Evolutionary conservation across 202 grass and related monocot species (phyloP).

Genomic region (Elaeis oleifera): DNA sequence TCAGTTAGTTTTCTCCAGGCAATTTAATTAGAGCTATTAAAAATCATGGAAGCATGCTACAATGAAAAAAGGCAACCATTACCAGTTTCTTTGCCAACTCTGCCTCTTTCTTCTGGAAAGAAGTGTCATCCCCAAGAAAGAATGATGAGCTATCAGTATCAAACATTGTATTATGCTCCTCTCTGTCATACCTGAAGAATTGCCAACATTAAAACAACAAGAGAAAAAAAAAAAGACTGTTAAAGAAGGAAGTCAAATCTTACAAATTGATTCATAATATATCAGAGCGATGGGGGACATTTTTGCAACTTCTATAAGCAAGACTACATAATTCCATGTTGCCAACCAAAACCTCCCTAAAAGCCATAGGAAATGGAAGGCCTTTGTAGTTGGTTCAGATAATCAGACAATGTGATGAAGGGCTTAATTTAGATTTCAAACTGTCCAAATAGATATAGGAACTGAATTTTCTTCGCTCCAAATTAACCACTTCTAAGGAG

Average conservation of each 20-base stretch:
- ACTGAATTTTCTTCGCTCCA: too few relatives aligned
- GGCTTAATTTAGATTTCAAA: too few relatives aligned
- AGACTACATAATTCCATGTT: too few relatives aligned
- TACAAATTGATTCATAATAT: neutral
- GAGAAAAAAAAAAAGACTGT: neutral
- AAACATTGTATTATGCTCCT: slow-evolving; percentile 84
- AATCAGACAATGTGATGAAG: too few relatives aligned
- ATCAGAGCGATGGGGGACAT: too few relatives aligned
- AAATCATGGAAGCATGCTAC: slow-evolving; percentile 10
- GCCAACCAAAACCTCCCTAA: too few relatives aligned
- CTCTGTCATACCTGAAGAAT: slow-evolving; percentile 77
- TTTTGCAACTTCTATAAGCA: too few relatives aligned
- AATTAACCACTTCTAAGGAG: too few relatives aligned
- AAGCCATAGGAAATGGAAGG: too few relatives aligned
- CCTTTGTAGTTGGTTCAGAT: too few relatives aligned
- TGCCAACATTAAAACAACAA: slow-evolving; percentile 13
- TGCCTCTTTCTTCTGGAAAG: slow-evolving; percentile 81
- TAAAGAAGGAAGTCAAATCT: neutral
- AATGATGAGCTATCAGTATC: slow-evolving; percentile 78
- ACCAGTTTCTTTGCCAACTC: slow-evolving; percentile 85
- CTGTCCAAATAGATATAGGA: too few relatives aligned
- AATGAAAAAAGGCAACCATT: slow-evolving; percentile 3
- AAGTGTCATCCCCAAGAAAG: slow-evolving; percentile 51
- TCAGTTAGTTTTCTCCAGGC: neutral
- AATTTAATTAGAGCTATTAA: neutral